These are phyloP conservation scores for Corchorus capsularis DNA, from an alignment of 345 rosid genomes.

Conservation along the genomic window DNA sequence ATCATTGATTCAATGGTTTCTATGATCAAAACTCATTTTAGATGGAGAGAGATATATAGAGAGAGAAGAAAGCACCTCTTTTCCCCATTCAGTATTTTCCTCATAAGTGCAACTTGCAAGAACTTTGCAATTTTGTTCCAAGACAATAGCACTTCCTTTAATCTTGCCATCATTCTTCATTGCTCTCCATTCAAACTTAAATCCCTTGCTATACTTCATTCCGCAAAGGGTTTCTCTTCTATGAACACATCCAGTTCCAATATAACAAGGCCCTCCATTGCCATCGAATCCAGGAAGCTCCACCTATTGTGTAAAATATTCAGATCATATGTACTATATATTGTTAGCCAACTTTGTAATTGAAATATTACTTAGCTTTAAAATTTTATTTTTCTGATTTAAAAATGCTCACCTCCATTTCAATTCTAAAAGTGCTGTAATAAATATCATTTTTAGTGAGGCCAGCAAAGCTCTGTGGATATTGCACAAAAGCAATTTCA, in stretches of 20 bases:
- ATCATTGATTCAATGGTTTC: no score
- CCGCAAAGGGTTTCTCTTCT: slow-evolving; percentile 74
- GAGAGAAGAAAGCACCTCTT: slow-evolving; percentile 41
- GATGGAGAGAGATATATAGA: background rate
- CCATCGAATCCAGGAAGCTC: slow-evolving; percentile 69
- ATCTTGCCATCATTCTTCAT: slow-evolving; percentile 13
- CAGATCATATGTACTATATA: no score
- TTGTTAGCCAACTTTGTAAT: background rate
- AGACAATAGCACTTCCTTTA: slow-evolving; percentile 18
- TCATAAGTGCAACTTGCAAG: slow-evolving; percentile 67
- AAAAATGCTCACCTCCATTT: background rate
- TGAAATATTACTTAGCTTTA: background rate
- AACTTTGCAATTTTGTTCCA: slow-evolving; percentile 40
- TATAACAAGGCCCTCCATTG: slow-evolving; percentile 61
- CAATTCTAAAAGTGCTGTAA: background rate
- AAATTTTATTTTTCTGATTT: background rate
- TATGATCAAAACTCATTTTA: background rate
- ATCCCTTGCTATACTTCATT: slow-evolving; percentile 26
- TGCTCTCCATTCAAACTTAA: slow-evolving; percentile 26
- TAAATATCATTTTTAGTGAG: background rate
- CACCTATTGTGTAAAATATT: slow-evolving; percentile 37
- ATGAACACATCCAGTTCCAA: slow-evolving; percentile 86
- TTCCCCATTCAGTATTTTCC: slow-evolving; percentile 70
- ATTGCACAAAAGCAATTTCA: background rate
- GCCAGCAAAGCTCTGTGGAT: background rate